Conservation (phyloP, 148 eudicot species). For the Amaranthus palmeri region DNA sequence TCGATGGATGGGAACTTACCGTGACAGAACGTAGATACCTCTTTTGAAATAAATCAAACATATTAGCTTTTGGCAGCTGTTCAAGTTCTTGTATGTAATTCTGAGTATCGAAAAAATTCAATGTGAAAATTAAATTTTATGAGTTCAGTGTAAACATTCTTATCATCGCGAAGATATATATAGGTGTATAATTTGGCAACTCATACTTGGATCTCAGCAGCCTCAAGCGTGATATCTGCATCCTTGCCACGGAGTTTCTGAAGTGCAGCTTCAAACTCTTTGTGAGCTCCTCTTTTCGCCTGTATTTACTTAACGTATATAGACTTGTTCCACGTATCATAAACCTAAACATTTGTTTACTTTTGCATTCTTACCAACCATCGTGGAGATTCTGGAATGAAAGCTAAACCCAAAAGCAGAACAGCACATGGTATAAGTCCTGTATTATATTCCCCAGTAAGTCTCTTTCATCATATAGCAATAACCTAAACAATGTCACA, state of each 20-base stretch:
- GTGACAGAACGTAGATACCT: constrained; percentile 62
- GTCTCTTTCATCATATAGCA: not conserved
- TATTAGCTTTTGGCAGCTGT: constrained; percentile 60
- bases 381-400: constrained; percentile 94
- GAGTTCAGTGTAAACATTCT: not conserved
- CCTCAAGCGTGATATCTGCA: constrained; percentile 59
- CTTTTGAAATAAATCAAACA: constrained; percentile 70
- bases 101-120: constrained; percentile 31
- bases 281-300: constrained; percentile 61
- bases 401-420: constrained; percentile 59
- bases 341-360: not conserved
- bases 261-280: constrained; percentile 66
- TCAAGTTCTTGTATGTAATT: constrained; percentile 59
- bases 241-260: constrained; percentile 70
- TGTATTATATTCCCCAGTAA: constrained; percentile 35
- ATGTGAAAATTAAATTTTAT: not conserved
- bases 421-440: constrained; percentile 74
- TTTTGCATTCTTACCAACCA: constrained; percentile 71
- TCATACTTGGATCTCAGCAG: constrained; percentile 73
- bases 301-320: constrained; percentile 22
- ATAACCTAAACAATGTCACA: too few species aligned
- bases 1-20: constrained; percentile 32
- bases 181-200: not conserved
- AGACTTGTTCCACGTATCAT: not conserved
- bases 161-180: not conserved